Conservation (phyloP, 371 early-diverging fungal genomes). For the Mucor plumbeus region DNA sequence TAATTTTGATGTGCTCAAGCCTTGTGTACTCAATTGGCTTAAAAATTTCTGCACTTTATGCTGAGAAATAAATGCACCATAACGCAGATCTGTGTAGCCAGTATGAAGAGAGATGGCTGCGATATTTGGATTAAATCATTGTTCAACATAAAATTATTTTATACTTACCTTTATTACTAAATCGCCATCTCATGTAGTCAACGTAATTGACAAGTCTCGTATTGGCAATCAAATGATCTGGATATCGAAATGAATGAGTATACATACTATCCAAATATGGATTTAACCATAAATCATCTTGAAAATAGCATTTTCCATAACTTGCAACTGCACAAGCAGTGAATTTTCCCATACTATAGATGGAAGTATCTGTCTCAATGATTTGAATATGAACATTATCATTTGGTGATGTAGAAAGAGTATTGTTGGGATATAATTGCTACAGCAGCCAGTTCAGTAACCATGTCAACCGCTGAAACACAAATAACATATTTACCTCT, state of each 20-base stretch:
- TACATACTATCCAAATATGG: constrained; percentile 64
- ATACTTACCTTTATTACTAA: constrained; percentile 25
- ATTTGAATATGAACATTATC: constrained; percentile 14
- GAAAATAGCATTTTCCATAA: constrained; percentile 63
- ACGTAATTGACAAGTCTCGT: constrained; percentile 56
- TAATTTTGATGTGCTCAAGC: constrained; percentile 38
- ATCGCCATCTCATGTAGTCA: constrained; percentile 63
- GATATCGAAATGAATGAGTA: constrained; percentile 57
- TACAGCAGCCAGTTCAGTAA: not conserved
- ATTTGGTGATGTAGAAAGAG: not conserved
- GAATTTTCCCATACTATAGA: constrained; percentile 26
- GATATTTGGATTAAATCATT: not conserved
- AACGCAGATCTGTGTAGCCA: constrained; percentile 67
- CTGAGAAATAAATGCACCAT: constrained; percentile 60
- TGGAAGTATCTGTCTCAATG: constrained; percentile 11
- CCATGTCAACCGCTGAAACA: not conserved
- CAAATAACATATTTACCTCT: constrained; percentile 14
- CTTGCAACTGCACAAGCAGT: constrained; percentile 52
- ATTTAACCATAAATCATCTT: constrained; percentile 69
- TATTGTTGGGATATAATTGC: constrained; percentile 1
- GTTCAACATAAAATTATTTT: no score
- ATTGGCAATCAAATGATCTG: constrained; percentile 59
- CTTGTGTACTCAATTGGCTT: constrained; percentile 45
- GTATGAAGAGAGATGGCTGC: constrained; percentile 59
- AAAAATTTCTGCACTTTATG: constrained; percentile 54